Evolutionary conservation across 805 yeast genomes (phyloP).

Genomic region (Saccharomycopsis javanensis): DNA sequence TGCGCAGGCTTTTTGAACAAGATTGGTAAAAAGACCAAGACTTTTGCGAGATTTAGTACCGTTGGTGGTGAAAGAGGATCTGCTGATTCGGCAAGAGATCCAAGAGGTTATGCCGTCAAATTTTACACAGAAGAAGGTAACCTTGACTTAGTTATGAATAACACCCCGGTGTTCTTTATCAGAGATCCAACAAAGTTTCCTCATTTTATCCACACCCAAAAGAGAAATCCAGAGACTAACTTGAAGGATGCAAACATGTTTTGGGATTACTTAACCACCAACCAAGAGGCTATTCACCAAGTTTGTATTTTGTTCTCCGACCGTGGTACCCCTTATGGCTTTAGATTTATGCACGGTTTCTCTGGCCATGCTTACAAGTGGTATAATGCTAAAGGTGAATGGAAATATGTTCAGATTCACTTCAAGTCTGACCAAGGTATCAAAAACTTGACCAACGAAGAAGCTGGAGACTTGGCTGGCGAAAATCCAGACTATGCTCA

Average conservation of each 20-base stretch:
- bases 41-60: slow-evolving; percentile 58
- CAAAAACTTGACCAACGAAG: slow-evolving; percentile 46
- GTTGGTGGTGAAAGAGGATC: slow-evolving; percentile 65
- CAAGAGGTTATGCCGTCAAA: slow-evolving; percentile 60
- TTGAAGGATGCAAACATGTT: slow-evolving; percentile 72
- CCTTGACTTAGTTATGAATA: slow-evolving; percentile 65
- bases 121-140: slow-evolving; percentile 60
- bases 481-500: slow-evolving; percentile 77
- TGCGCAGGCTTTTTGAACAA: slow-evolving; percentile 59
- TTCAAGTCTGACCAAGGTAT: slow-evolving; percentile 56
- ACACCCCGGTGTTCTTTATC: slow-evolving; percentile 70
- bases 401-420: slow-evolving; percentile 74
- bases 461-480: slow-evolving; percentile 60
- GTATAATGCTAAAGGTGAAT: slow-evolving; percentile 65
- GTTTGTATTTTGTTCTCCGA: slow-evolving; percentile 65
- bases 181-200: slow-evolving; percentile 82
- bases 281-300: slow-evolving; percentile 70
- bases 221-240: slow-evolving; percentile 62
- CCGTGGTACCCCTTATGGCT: slow-evolving; percentile 72
- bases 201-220: slow-evolving; percentile 78
- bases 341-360: slow-evolving; percentile 74
- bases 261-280: slow-evolving; percentile 72
- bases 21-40: slow-evolving; percentile 72
- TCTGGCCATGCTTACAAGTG: slow-evolving; percentile 81
- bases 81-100: slow-evolving; percentile 59